Percentiles rank a stretch among this genome's conserved stretches.
phyloP scores from a whole-genome alignment of 23 red algal genomes.

The Gracilariopsis chorda region DNA sequence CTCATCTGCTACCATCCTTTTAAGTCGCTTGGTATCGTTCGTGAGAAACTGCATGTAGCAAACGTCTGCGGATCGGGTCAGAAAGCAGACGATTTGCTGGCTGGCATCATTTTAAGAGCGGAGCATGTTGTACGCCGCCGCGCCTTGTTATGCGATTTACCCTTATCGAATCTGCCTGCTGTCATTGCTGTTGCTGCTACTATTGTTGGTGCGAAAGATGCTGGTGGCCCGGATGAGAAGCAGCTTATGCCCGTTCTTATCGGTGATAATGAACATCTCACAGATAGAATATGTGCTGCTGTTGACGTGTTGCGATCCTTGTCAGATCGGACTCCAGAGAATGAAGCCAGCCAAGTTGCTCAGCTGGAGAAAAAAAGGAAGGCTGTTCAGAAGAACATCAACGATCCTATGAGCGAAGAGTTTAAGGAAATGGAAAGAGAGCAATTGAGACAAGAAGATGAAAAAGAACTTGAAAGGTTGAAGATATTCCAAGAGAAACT shows the following conservation, averaged over 20 bases:
- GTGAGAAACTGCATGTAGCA: conserved; percentile 18
- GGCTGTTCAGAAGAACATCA: background rate
- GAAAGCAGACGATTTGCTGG: background rate
- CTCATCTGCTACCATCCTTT: conserved; percentile 83
- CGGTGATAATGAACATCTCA: background rate
- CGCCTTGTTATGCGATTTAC: conserved; percentile 40
- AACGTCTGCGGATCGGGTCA: background rate
- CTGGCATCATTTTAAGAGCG: background rate
- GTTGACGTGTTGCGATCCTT: background rate
- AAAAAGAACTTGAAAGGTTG: background rate
- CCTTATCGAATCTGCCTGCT: conserved; percentile 16
- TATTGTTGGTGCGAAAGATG: background rate
- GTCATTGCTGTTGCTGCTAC: conserved; percentile 41
- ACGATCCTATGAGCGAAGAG: background rate
- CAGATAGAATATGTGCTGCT: background rate
- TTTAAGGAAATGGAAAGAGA: background rate
- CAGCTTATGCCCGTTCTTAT: background rate
- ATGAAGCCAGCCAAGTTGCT: background rate
- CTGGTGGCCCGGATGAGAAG: background rate
- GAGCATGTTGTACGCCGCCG: conserved; percentile 4
- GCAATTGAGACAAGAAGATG: background rate
- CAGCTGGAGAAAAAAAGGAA: background rate
- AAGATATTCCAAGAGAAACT: conserved; percentile 6
- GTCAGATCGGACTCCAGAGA: background rate
- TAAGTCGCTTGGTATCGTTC: conserved; percentile 47